Base-by-base conservation (phyloP, 352 stramenopile species). In the Elongisporangium undulatum region DNA sequence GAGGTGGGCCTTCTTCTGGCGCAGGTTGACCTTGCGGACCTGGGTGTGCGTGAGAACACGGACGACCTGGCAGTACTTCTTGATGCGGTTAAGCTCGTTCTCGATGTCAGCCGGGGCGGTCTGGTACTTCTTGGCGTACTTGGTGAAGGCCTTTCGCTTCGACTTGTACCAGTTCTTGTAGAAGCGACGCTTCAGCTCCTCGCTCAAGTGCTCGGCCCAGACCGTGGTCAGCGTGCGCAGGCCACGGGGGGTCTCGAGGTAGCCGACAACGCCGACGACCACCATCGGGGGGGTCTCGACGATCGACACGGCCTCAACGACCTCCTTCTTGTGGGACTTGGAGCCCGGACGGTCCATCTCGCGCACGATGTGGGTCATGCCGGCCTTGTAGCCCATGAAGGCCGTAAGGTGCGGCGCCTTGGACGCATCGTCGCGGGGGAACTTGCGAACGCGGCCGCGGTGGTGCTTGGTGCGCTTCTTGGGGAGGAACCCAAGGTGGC, bases 161-260 rank as follows among this genome's bases (percentile, higher is more conserved):
- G 84, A 96, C 71, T 96, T 96, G 88, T 99, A 99, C 98, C 98
- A 99, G 94, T 99, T 99, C 96, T 99, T 99, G 97, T 99, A 99
- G 82, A 99, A 98, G 73, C 97, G 95, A 88, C 97, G 95, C 94
- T 98, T 99, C 67, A 99, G 69, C 74, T 99, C 97, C 69, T 99
- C 97, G 76, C 78, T 98, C 74, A 99, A 89, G 85, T 99, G 97
- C 90, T 99, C 92, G 17, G 98, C 97, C 80, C 98, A 99, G 60
- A 99, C 98, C 55, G 98, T 99, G 49, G 96, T 99, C 59, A 99
- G 86, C 54, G 97, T 99, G 64, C 97, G 96, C 63, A 99, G 92
- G 72, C 98, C 98, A 54, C 90, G 93, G 48, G 98, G 97, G 64
- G 98, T 99, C 79, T 99, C 97, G n/a, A 99, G 83, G 94, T 99